Base-by-base conservation (phyloP, 1,139 yeast genomes). In the Debaryomyces udenii region DNA sequence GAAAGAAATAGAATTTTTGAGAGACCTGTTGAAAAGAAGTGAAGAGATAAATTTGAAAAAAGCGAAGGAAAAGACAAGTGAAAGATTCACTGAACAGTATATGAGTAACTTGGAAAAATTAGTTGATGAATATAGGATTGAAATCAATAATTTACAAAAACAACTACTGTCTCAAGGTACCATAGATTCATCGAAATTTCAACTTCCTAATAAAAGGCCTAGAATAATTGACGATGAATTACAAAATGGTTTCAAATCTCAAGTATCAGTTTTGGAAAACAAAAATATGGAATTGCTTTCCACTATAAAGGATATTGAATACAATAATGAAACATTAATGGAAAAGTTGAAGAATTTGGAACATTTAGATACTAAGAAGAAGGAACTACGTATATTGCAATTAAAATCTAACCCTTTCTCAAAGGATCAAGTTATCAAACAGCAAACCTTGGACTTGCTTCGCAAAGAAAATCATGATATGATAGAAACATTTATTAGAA, bases 391-490 rank as follows among this genome's bases (percentile, higher is more conserved):
- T 36, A 71, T 87, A 1, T 60, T 89, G 15, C 88, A 86, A 58
- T 62, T 86, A 40, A 73, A 82, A 41, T 74, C 78, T 30, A 87
- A 85, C 55, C 95, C 96, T 1, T 74, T 83, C n/a, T 50, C 76
- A 3, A 70, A 70, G 18, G 86, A 83, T 51, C 94, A 87, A 57
- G 62, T 75, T 10, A 66, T 84, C n/a, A 85, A 83, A 49, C 73
- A 70, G 46, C 65, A 71, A 32, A 69, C 77, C 44, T 61, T 88
- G 15, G 77, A 75, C 13, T 64, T 73, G 0, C 64, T 89, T 24
- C 61, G 72, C 35, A 61, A 64, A 27, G 96, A 89, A 56, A 89
- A 88, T 50, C 63, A 70, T n/a, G 83, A 74, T 7, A 64, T 89
- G 24, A 55, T 70, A 6, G 45, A 51, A 6, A 56, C 54, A 24